These are phyloP conservation scores for Pleurotus citrinopileatus DNA, from an alignment of 768 basidiomycete genomes.

Conservation along the genomic window DNA sequence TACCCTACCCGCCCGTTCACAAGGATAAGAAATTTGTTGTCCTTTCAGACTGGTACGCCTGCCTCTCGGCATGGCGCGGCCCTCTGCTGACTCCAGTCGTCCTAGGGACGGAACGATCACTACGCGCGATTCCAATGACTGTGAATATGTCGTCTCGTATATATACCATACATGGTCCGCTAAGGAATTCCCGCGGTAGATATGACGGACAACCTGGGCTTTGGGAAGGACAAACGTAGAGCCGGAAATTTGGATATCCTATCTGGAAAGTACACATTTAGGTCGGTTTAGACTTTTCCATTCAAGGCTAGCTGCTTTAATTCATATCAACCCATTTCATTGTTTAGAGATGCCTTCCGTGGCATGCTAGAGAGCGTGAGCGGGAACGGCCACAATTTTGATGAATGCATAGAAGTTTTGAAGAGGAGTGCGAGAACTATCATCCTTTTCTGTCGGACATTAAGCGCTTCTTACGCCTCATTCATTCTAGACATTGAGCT, in stretches of 20 bases:
- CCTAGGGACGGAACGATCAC: slow-evolving; percentile 92
- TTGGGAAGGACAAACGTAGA: slow-evolving; percentile 71
- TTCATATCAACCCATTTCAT: neutral
- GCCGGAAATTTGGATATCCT: slow-evolving; percentile 74
- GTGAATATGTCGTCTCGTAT: slow-evolving; percentile 37
- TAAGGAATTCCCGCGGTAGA: slow-evolving; percentile 37
- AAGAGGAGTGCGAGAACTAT: slow-evolving; percentile 52
- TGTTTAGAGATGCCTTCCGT: slow-evolving; percentile 76
- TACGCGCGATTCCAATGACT: slow-evolving; percentile 89
- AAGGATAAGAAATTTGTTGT: slow-evolving; percentile 81
- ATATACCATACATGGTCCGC: neutral
- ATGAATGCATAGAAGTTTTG: slow-evolving; percentile 80
- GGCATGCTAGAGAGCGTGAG: slow-evolving; percentile 83
- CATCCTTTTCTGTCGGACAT: neutral
- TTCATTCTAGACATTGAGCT: slow-evolving; percentile 67
- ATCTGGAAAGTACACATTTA: slow-evolving; percentile 64
- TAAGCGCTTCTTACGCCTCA: neutral
- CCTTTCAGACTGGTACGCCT: slow-evolving; percentile 84
- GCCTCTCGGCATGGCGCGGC: neutral
- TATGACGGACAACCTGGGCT: slow-evolving; percentile 89
- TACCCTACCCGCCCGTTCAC: slow-evolving; percentile 81
- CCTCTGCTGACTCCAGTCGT: neutral
- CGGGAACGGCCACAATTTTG: slow-evolving; percentile 72
- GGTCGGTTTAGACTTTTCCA: slow-evolving; percentile 33
- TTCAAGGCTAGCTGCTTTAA: neutral